A percentile compares a stretch with the other conserved stretches of the same genome.
These are phyloP conservation scores for Tuber microsphaerosporum DNA, from an alignment of 495 filamentous ascomycete species.

Conservation along the genomic window DNA sequence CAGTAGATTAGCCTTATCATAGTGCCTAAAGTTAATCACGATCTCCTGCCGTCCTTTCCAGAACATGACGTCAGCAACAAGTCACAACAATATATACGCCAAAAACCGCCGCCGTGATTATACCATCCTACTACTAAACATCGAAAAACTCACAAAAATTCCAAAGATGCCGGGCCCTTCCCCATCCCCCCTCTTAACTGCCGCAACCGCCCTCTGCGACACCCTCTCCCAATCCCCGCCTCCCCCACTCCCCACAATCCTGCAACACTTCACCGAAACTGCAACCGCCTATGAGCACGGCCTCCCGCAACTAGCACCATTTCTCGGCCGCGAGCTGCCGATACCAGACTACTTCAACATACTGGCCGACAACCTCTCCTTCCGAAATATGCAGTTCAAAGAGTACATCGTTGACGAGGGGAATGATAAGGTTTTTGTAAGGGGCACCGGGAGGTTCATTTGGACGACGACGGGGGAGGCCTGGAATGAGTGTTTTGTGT, in stretches of 20 bases:
- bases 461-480: conserved; percentile 49
- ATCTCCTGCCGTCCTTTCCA: background rate
- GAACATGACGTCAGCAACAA: background rate
- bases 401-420: conserved; percentile 51
- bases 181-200: conserved; percentile 50
- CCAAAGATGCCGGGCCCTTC: conserved; percentile 27
- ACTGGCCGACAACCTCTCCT: conserved; percentile 44
- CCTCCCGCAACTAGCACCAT: conserved; percentile 49
- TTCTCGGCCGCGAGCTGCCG: conserved; percentile 52
- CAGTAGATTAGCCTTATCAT: background rate
- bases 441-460: conserved; percentile 50
- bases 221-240: conserved; percentile 50
- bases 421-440: conserved; percentile 46
- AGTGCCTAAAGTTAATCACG: background rate
- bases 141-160: background rate
- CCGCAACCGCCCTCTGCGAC: conserved; percentile 35
- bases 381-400: conserved; percentile 50
- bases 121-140: background rate
- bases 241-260: conserved; percentile 48
- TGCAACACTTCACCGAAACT: conserved; percentile 47
- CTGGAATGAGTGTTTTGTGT: conserved; percentile 57
- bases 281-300: conserved; percentile 54
- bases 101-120: background rate
- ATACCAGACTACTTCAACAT: conserved; percentile 51
- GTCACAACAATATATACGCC: background rate